Conservation (phyloP, 441 rosid species). For the Pelargonium myrrhifolium region DNA sequence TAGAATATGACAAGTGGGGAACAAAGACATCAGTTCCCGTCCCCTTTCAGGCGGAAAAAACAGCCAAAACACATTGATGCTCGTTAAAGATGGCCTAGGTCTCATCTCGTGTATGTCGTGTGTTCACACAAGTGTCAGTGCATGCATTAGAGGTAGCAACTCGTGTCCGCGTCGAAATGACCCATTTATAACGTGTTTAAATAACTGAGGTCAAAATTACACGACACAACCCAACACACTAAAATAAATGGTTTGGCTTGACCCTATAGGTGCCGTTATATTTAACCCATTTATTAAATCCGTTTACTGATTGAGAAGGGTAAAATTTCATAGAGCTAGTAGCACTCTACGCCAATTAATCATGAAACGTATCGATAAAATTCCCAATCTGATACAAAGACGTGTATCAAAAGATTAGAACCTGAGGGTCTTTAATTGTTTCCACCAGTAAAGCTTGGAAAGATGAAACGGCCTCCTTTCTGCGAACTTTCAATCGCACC, state of each 20-base stretch:
- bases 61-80: neutral
- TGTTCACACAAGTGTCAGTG: too few relatives aligned
- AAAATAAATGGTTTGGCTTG: too few relatives aligned
- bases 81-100: neutral
- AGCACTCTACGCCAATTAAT: neutral
- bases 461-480: constrained; percentile 81
- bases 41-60: neutral
- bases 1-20: constrained; percentile 20
- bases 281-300: neutral
- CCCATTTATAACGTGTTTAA: too few relatives aligned
- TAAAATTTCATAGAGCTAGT: neutral
- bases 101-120: too few relatives aligned
- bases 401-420: constrained; percentile 20
- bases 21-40: neutral
- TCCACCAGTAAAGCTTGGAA: constrained; percentile 95
- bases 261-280: too few relatives aligned
- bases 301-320: neutral
- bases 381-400: neutral
- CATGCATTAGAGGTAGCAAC: too few relatives aligned
- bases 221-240: too few relatives aligned
- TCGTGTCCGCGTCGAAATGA: too few relatives aligned
- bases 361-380: neutral
- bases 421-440: constrained; percentile 92
- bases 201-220: too few relatives aligned
- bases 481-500: constrained; percentile 73